phyloP scores from a whole-genome alignment of 2,329 filamentous ascomycete species.

The Aspergillus fumigatiaffinis region DNA sequence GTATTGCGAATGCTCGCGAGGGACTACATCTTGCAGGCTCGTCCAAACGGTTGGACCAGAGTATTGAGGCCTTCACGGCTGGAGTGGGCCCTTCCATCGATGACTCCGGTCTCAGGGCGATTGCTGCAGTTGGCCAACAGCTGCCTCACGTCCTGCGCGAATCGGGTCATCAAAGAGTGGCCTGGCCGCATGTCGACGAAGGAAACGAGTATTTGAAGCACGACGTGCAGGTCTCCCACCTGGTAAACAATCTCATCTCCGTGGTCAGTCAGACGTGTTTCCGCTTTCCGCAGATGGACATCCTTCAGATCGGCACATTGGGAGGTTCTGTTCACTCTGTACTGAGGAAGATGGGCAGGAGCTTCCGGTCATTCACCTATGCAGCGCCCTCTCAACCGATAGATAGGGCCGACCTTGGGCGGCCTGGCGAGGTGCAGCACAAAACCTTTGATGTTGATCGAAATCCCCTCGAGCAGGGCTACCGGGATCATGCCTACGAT shows the following conservation, averaged over 20 bases:
- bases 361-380: constrained; percentile 39
- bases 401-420: constrained; percentile 38
- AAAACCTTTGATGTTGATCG: constrained; percentile 28
- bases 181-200: background rate
- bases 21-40: background rate
- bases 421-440: constrained; percentile 6
- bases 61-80: background rate
- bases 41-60: background rate
- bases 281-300: constrained; percentile 32
- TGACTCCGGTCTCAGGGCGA: too few species aligned
- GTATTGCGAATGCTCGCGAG: background rate
- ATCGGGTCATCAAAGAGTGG: background rate
- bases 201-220: constrained; percentile 1
- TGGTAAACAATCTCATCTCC: background rate
- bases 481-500: constrained; percentile 28
- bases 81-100: background rate
- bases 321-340: constrained; percentile 38
- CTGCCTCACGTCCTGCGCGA: too few species aligned
- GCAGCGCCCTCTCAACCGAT: constrained; percentile 41
- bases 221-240: background rate
- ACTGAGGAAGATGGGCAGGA: constrained; percentile 23
- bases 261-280: constrained; percentile 11
- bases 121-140: too few species aligned
- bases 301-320: constrained; percentile 37
- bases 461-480: constrained; percentile 30